These are phyloP conservation scores for Lactarius pseudohatsudake DNA, from an alignment of 768 basidiomycete species.

Conservation along the genomic window DNA sequence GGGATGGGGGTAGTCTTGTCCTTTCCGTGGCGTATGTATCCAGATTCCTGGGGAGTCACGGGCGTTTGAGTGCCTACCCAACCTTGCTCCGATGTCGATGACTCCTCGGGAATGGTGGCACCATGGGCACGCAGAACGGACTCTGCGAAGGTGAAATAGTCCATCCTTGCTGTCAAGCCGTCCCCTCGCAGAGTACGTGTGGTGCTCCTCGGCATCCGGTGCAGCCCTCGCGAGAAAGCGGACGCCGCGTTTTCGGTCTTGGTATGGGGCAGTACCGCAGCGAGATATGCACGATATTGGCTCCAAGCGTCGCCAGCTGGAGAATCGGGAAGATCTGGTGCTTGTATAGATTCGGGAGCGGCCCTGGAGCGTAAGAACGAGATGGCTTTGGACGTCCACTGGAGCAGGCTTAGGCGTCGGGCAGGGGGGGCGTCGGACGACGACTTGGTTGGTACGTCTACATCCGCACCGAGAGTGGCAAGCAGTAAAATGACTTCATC, in stretches of 20 bases:
- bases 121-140: slow-evolving; percentile 5
- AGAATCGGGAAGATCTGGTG: neutral
- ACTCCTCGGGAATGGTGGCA: neutral
- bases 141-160: slow-evolving; percentile 7
- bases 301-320: slow-evolving; percentile 11
- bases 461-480: slow-evolving; percentile 33
- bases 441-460: slow-evolving; percentile 23
- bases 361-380: neutral
- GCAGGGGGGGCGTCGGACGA: neutral
- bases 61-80: neutral
- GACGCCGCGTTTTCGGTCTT: neutral
- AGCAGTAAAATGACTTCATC: slow-evolving; percentile 36
- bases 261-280: slow-evolving; percentile 1
- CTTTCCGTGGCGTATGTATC: slow-evolving; percentile 33
- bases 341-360: neutral
- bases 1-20: slow-evolving; percentile 33
- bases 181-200: neutral
- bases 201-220: neutral
- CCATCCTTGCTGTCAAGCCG: neutral
- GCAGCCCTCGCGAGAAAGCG: neutral
- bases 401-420: slow-evolving; percentile 26
- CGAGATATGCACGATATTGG: slow-evolving; percentile 15
- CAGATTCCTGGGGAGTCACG: slow-evolving; percentile 24
- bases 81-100: neutral
- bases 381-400: slow-evolving; percentile 26